Evolutionary conservation across 1,139 yeast species (phyloP).

Genomic region (Pneumocystis murina): DNA sequence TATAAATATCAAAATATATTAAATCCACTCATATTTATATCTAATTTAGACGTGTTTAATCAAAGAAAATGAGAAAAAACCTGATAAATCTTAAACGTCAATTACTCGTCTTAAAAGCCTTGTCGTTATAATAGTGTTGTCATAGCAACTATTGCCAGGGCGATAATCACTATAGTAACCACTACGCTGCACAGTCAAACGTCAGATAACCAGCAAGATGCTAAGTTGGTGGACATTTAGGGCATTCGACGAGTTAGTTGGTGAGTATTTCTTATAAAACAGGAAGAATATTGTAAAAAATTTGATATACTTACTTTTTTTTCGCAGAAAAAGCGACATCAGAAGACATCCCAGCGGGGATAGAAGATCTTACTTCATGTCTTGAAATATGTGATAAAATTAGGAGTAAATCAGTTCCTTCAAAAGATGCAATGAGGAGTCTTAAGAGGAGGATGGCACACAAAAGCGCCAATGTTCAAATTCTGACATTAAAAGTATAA

Average conservation of each 20-base stretch:
- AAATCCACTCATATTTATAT: too few species aligned
- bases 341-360: constrained; percentile 83
- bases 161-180: background rate
- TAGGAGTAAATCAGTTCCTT: constrained; percentile 65
- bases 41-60: too few species aligned
- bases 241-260: constrained; percentile 11
- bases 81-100: too few species aligned
- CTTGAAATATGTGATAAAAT: constrained; percentile 80
- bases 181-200: background rate
- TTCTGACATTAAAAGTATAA: constrained; percentile 38
- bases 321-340: constrained; percentile 53
- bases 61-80: too few species aligned
- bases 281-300: constrained; percentile 29
- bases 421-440: constrained; percentile 73
- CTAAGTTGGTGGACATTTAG: constrained; percentile 17
- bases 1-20: background rate
- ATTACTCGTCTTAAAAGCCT: too few species aligned
- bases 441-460: constrained; percentile 58
- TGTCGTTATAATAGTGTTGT: too few species aligned
- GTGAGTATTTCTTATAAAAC: background rate
- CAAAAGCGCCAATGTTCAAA: constrained; percentile 60
- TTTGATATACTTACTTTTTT: background rate
- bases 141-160: too few species aligned
- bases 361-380: constrained; percentile 62
- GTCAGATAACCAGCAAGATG: constrained; percentile 6